These are phyloP conservation scores for Sclerotinia subarctica DNA, from an alignment of 2,329 filamentous ascomycete species.

Conservation along the genomic window DNA sequence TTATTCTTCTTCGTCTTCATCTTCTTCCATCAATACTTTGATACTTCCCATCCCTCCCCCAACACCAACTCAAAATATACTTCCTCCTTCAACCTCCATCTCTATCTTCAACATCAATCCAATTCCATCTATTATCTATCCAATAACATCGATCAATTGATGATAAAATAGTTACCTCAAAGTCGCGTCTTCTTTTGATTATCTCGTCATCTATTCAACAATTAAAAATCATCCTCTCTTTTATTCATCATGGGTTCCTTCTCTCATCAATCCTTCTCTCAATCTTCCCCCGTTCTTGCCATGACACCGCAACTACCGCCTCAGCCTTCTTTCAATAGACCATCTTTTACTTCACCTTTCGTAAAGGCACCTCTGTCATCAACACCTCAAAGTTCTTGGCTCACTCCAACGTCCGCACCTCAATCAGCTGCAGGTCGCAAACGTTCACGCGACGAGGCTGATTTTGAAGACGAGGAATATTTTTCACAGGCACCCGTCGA, in stretches of 20 bases:
- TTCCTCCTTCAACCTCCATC: background rate
- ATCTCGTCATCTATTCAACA: slow-evolving; percentile 7
- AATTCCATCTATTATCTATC: slow-evolving; percentile 4
- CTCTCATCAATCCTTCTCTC: slow-evolving; percentile 31
- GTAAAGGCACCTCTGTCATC: slow-evolving; percentile 27
- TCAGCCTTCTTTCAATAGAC: slow-evolving; percentile 31
- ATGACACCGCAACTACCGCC: slow-evolving; percentile 34
- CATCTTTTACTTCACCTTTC: slow-evolving; percentile 33
- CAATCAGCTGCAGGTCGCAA: slow-evolving; percentile 61
- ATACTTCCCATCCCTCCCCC: slow-evolving; percentile 2
- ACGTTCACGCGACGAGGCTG: slow-evolving; percentile 72
- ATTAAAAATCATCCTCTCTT: slow-evolving; percentile 9
- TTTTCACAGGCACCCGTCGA: slow-evolving; percentile 38
- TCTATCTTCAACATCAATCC: slow-evolving; percentile 7
- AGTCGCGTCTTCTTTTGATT: slow-evolving; percentile 2
- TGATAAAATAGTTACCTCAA: slow-evolving; percentile 5
- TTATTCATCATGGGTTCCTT: slow-evolving; percentile 33
- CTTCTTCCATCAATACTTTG: slow-evolving; percentile 8
- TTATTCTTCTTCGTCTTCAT: slow-evolving; percentile 1
- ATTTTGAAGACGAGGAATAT: slow-evolving; percentile 53
- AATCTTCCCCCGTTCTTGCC: slow-evolving; percentile 33
- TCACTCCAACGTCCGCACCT: slow-evolving; percentile 28
- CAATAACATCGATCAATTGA: slow-evolving; percentile 22
- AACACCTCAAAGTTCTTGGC: slow-evolving; percentile 30
- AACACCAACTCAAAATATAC: background rate